These are phyloP conservation scores for Suillus occidentalis DNA, from an alignment of 768 basidiomycete species.

Conservation along the genomic window DNA sequence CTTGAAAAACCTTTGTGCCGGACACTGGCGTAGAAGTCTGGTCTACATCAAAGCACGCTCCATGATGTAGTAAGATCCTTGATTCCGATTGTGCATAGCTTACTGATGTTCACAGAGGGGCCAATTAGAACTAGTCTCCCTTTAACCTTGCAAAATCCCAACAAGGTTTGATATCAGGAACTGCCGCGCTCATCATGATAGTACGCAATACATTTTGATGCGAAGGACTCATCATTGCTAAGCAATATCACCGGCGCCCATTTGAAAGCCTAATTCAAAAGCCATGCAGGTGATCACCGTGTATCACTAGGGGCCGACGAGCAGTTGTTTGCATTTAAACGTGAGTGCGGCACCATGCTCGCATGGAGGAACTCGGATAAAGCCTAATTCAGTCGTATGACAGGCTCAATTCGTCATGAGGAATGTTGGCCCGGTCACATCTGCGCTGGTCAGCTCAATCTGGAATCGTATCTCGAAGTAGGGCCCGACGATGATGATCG, in stretches of 20 bases:
- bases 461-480: not conserved
- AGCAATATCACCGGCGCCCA: not conserved
- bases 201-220: not conserved
- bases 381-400: not conserved
- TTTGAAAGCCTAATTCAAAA: slow-evolving; percentile 2
- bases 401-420: not conserved
- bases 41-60: not conserved
- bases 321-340: not conserved
- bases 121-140: not conserved
- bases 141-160: not conserved
- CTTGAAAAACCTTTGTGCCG: not conserved
- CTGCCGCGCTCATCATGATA: not conserved
- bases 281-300: not conserved
- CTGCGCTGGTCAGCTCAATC: not conserved
- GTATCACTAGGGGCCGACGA: not conserved
- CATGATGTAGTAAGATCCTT: not conserved
- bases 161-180: slow-evolving; percentile 1
- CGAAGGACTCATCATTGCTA: not conserved
- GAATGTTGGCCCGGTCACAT: not conserved
- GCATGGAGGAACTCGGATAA: not conserved
- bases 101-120: not conserved
- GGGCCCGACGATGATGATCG: not conserved
- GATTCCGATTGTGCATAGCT: not conserved
- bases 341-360: not conserved
- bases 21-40: not conserved